Evolutionary conservation across 495 filamentous ascomycete species (phyloP), one percentile per base, ranked within the genome.

Genomic region (Penicillium goetzii): DNA sequence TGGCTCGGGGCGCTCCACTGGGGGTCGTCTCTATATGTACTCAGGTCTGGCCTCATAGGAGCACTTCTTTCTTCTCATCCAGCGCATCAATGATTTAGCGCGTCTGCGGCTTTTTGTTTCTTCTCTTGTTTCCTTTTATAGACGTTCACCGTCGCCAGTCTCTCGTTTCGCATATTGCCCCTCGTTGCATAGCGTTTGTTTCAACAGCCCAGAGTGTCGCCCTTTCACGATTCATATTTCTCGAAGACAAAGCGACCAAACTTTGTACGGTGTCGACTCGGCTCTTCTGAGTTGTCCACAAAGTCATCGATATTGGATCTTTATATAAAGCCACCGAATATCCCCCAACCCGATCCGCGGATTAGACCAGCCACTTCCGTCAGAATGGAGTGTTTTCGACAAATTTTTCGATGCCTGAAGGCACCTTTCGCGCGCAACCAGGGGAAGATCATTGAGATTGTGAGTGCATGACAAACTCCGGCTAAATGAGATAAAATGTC

Each of bases 321-420:
- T 64, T 45, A 65, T 45, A 34, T 61, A 67, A 68, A 58, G 43
- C 47, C 38, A 53, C 47, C 43, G 17, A 50, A 53, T 28, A 52
- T 50, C 19, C 43, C 8, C 45, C 11, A 33, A 15, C 30, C 38
- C 45, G 25, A 53, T 40, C 58, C 41, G 28, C 40, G 33, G 47
- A 45, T 56, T 38, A 61, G 52, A 36, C n/a, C 38, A 25, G 32
- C 36, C 51, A 53, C 5, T 17, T 17, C 33, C 17, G 54, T 33
- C 54, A 59, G 56, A 17, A 79, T 78, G 78, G 76, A 76, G 53
- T 80, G 79, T 65, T 78, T 80, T 51, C 74, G 74, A 40, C 76
- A 79, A 60, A 69, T 80, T 17, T 69, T 67, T 51, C 74, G 73
- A 43, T 75, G 72, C 58, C 50, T 81, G 45, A 80, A 74, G 63